Evolutionary conservation across 108 stramenopile species (phyloP).

Genomic region (Phaeodactylum tricornutum): DNA sequence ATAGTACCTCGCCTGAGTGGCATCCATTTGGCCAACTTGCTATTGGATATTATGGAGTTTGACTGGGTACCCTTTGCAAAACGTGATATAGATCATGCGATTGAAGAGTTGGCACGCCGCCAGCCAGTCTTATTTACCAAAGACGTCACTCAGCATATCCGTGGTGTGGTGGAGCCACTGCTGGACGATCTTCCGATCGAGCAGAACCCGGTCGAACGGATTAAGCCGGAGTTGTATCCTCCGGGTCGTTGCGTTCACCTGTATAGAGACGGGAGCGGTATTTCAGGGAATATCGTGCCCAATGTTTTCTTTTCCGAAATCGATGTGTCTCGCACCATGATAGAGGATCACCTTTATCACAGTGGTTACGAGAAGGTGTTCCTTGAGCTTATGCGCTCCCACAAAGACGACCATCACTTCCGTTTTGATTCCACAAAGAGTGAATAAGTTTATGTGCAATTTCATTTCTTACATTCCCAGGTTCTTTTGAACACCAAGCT

Average conservation of each 20-base stretch:
- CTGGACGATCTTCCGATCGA: neutral
- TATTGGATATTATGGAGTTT: conserved; percentile 41
- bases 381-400: conserved; percentile 55
- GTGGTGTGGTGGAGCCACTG: neutral
- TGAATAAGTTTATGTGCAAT: conserved; percentile 9
- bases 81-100: conserved; percentile 1
- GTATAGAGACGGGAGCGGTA: conserved; percentile 65
- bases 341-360: conserved; percentile 64
- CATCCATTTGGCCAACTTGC: conserved; percentile 48
- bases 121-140: neutral
- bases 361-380: conserved; percentile 58
- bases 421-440: conserved; percentile 41
- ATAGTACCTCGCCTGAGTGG: too few species aligned
- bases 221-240: conserved; percentile 21
- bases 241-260: conserved; percentile 75
- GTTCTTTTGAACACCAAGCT: conserved; percentile 49
- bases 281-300: conserved; percentile 56
- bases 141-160: neutral
- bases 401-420: conserved; percentile 42
- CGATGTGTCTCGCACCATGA: conserved; percentile 70
- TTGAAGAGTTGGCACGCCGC: neutral
- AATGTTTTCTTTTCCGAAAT: conserved; percentile 58
- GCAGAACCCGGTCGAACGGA: conserved; percentile 2
- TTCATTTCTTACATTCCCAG: neutral
- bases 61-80: conserved; percentile 30